Percentiles rank a stretch among this genome's conserved stretches.
Conservation (phyloP, 371 early-diverging fungal genomes). For the Coemansia sp. region DNA sequence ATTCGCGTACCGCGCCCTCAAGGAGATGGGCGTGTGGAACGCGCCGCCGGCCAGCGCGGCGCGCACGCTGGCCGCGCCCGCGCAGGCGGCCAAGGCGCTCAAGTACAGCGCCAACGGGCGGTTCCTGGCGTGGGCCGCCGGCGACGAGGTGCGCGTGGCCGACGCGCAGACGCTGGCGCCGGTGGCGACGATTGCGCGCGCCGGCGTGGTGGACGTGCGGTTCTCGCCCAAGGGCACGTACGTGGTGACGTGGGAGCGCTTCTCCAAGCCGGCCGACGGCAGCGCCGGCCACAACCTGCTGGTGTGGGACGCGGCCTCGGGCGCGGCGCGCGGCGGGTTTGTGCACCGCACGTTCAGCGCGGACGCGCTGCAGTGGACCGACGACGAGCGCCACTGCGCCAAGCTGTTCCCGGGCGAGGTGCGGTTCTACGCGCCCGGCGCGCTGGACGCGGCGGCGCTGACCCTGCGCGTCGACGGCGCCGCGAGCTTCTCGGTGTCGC, state of each 20-base stretch:
- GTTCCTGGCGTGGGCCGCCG: conserved; percentile 73
- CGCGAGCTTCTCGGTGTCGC: conserved; percentile 81
- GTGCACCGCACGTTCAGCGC: conserved; percentile 76
- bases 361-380: conserved; percentile 92
- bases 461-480: conserved; percentile 78
- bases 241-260: conserved; percentile 80
- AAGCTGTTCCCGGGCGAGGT: conserved; percentile 85
- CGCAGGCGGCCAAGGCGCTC: conserved; percentile 64
- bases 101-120: conserved; percentile 82
- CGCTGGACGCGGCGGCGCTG: conserved; percentile 60
- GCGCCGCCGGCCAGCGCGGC: conserved; percentile 59
- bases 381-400: conserved; percentile 84
- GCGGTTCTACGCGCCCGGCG: conserved; percentile 80
- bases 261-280: conserved; percentile 70
- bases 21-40: conserved; percentile 63
- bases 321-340: conserved; percentile 68
- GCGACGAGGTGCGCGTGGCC: conserved; percentile 68
- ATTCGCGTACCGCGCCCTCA: conserved; percentile 58
- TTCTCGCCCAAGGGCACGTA: conserved; percentile 91
- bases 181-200: conserved; percentile 64
- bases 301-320: conserved; percentile 78
- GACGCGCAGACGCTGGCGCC: conserved; percentile 64
- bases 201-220: conserved; percentile 77
- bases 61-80: conserved; percentile 58
- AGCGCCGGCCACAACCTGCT: conserved; percentile 71